Evolutionary conservation across 140 eudicot genomes (phyloP).

Genomic region (Bidens hawaiensis): DNA sequence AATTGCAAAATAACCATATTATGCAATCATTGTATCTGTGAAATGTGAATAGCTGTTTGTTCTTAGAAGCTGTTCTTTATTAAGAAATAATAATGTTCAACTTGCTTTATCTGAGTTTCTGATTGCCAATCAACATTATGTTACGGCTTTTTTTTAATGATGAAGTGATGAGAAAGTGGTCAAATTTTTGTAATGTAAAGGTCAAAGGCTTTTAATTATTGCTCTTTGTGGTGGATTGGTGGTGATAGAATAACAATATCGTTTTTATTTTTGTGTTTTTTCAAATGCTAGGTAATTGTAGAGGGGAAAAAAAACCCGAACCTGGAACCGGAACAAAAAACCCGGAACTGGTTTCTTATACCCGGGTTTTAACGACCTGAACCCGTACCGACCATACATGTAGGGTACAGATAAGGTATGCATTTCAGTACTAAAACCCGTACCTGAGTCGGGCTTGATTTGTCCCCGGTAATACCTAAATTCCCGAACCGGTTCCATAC

Average conservation of each 20-base stretch:
- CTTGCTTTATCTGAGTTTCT: background rate
- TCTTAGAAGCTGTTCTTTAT: background rate
- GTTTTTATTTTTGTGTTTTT: background rate
- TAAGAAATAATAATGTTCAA: background rate
- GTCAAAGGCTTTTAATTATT: constrained; percentile 4
- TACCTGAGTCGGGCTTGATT: too few relatives aligned
- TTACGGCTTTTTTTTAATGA: background rate
- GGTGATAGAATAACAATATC: background rate
- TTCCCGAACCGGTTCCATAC: too few relatives aligned
- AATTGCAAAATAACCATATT: background rate
- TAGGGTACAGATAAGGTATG: too few relatives aligned
- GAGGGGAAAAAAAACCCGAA: too few relatives aligned
- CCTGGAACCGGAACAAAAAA: too few relatives aligned
- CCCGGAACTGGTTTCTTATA: too few relatives aligned
- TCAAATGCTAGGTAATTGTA: too few relatives aligned
- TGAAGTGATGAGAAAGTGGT: constrained; percentile 22
- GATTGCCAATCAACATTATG: constrained; percentile 5
- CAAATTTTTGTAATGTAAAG: constrained; percentile 1
- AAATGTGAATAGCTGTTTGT: background rate
- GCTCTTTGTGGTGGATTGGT: background rate
- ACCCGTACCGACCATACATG: too few relatives aligned
- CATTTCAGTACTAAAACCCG: too few relatives aligned
- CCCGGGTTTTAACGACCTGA: too few relatives aligned
- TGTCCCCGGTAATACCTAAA: too few relatives aligned
- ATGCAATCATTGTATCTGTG: background rate